Evolutionary conservation across 129 eudicot genomes (phyloP).

Genomic region (Sambucus nigra): DNA sequence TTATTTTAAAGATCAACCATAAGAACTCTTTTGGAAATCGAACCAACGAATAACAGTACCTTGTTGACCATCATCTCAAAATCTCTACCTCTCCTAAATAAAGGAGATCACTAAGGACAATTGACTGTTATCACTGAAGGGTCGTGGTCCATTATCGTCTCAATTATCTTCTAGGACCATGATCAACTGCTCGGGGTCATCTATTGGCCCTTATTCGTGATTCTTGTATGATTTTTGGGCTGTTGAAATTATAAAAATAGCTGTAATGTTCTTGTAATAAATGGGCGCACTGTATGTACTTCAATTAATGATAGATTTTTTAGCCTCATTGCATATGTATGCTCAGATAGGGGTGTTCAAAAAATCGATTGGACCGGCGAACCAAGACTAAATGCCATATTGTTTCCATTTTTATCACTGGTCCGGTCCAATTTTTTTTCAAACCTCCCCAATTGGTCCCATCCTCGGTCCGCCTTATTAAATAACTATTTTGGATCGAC

Average conservation of each 20-base stretch:
- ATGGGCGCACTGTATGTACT: conserved; percentile 86
- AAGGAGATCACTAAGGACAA: background rate
- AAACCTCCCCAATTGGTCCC: too few relatives aligned
- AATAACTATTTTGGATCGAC: too few relatives aligned
- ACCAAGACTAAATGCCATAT: too few relatives aligned
- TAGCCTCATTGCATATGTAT: conserved; percentile 78
- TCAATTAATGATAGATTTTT: conserved; percentile 92
- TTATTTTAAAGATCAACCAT: background rate
- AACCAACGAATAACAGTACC: conserved; percentile 1
- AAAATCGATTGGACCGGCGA: too few relatives aligned
- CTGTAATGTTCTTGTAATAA: conserved; percentile 64
- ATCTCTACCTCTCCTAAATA: background rate
- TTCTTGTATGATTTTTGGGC: conserved; percentile 76
- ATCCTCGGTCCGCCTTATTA: too few relatives aligned
- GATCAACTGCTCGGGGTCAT: conserved; percentile 52
- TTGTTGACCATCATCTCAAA: conserved; percentile 4
- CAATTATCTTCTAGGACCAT: conserved; percentile 83
- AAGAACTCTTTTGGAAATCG: background rate
- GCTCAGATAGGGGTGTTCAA: too few relatives aligned
- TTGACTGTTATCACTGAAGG: background rate
- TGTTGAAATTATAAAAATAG: conserved; percentile 68
- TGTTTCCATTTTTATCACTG: too few relatives aligned
- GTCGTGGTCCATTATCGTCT: conserved; percentile 22
- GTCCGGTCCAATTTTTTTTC: too few relatives aligned
- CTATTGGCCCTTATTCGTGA: conserved; percentile 43